Conservation (phyloP, 352 stramenopile genomes). For the Peronospora tabacina region DNA sequence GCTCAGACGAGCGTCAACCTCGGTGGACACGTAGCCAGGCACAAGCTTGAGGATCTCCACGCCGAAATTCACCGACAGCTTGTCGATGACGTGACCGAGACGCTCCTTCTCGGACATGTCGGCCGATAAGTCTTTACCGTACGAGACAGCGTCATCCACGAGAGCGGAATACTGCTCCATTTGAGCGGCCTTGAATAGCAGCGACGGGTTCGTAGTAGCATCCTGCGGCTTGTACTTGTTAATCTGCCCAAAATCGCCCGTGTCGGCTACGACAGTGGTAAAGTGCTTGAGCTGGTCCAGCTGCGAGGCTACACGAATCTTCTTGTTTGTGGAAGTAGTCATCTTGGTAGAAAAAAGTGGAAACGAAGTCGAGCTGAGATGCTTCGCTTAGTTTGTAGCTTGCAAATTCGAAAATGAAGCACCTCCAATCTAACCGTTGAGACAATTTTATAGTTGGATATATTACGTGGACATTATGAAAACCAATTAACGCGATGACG, state of each 20-base stretch:
- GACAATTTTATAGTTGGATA: slow-evolving; percentile 20
- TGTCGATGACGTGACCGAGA: slow-evolving; percentile 94
- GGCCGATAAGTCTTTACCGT: slow-evolving; percentile 73
- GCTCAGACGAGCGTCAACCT: slow-evolving; percentile 96
- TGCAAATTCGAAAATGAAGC: slow-evolving; percentile 70
- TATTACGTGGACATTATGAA: slow-evolving; percentile 7
- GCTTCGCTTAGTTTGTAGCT: slow-evolving; percentile 29
- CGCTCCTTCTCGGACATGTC: slow-evolving; percentile 74
- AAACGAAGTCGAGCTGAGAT: background rate
- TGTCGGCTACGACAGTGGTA: slow-evolving; percentile 97
- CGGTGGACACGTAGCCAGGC: slow-evolving; percentile 96
- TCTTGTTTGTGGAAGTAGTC: slow-evolving; percentile 65
- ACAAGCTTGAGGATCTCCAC: slow-evolving; percentile 95
- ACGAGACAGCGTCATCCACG: slow-evolving; percentile 93
- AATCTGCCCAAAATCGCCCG: slow-evolving; percentile 91
- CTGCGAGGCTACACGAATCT: slow-evolving; percentile 64
- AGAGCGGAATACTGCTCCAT: slow-evolving; percentile 95
- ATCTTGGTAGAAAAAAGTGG: slow-evolving; percentile 18
- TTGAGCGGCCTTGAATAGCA: slow-evolving; percentile 96
- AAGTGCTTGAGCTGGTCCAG: slow-evolving; percentile 95
- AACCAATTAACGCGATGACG: background rate
- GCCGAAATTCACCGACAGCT: slow-evolving; percentile 97
- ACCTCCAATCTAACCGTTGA: background rate
- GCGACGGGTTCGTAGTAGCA: slow-evolving; percentile 98
- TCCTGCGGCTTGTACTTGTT: slow-evolving; percentile 92